Base-by-base conservation (phyloP, 1,284 basidiomycete genomes). In the Malassezia slooffiae region DNA sequence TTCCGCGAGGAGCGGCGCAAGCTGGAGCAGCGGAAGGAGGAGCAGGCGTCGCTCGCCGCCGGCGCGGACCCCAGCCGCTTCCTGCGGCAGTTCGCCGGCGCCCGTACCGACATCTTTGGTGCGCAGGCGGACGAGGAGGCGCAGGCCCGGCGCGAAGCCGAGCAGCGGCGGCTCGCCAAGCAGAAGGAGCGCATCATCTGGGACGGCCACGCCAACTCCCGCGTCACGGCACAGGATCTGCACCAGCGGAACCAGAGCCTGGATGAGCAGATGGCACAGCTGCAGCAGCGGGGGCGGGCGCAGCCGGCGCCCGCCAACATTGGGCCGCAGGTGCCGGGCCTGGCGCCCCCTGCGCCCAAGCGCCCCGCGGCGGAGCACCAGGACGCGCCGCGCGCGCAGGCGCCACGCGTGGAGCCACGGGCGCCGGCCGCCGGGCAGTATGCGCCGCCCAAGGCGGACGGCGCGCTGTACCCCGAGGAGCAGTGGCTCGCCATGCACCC, bases 131-230 rank as follows among this genome's bases (percentile, higher is more conserved):
- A 67, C 37, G 62, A 69, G 32, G 57, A 55, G 24, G 49, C 58
- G 2, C 53, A 53, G 29, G 43, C 50, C 13, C 40, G 43, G 38
- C 46, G 58, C 13, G 64, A 67, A 33, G 58, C 58, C 3, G 57
- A 65, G 27, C 60, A 65, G 44, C 43, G 34, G 33, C 44, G 51
- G 17, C 39, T 57, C 22, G 55, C 59, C 27, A 57, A 55, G 33
- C 60, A 67, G 35, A 62, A 57, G 49, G 66, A 66, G 34, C 60
- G 58, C 51, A 55, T 62, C 44, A 53, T 65, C 27, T 69, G 63
- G 62, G 66, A 69, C 40, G 66, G 66, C 20, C 66, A 67, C 36
- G 50, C 51, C 9, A 58, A 55, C 30, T 57, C 54, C 33, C 38
- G 43, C 23, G 43, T 41, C 13, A 47, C 52, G 11, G 58, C 63